phyloP scores from a whole-genome alignment of 805 yeast genomes.

The Komagataella ulmi region DNA sequence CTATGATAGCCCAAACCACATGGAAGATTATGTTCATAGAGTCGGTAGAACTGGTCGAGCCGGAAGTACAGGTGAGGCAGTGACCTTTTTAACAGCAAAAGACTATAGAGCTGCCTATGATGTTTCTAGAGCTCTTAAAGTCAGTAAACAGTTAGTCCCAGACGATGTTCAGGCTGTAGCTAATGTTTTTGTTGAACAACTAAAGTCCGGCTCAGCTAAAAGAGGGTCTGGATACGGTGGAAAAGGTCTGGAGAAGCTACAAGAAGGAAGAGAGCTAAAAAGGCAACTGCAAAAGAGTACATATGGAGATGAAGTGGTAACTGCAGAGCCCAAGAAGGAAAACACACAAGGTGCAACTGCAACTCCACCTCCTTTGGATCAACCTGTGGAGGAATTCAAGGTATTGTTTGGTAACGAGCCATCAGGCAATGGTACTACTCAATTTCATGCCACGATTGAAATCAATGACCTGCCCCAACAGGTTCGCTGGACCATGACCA shows the following conservation, averaged over 20 bases:
- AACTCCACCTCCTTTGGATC: conserved; percentile 2
- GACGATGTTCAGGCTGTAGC: conserved; percentile 36
- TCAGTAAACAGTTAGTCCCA: conserved; percentile 45
- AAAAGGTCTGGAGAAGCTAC: conserved; percentile 72
- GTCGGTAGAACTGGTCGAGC: conserved; percentile 97
- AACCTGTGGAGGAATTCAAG: conserved; percentile 25
- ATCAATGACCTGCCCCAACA: conserved; percentile 79
- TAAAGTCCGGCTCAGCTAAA: conserved; percentile 51
- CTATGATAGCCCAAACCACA: conserved; percentile 69
- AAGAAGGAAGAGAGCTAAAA: conserved; percentile 40
- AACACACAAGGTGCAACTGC: conserved; percentile 7
- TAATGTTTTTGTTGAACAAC: conserved; percentile 38
- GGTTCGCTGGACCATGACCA: conserved; percentile 68
- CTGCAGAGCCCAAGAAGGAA: conserved; percentile 13
- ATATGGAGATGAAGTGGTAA: conserved; percentile 9
- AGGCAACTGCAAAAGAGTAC: conserved; percentile 31
- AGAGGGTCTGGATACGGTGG: conserved; percentile 84
- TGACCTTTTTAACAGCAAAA: conserved; percentile 52
- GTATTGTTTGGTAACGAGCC: conserved; percentile 32
- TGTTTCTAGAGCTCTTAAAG: conserved; percentile 51
- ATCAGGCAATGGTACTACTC: conserved; percentile 29
- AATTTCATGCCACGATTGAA: conserved; percentile 54
- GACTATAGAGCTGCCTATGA: conserved; percentile 60
- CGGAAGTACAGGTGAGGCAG: conserved; percentile 55
- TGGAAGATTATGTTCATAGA: conserved; percentile 93